phyloP scores from a whole-genome alignment of 2,329 filamentous ascomycete species.

The Orbilia javanica region DNA sequence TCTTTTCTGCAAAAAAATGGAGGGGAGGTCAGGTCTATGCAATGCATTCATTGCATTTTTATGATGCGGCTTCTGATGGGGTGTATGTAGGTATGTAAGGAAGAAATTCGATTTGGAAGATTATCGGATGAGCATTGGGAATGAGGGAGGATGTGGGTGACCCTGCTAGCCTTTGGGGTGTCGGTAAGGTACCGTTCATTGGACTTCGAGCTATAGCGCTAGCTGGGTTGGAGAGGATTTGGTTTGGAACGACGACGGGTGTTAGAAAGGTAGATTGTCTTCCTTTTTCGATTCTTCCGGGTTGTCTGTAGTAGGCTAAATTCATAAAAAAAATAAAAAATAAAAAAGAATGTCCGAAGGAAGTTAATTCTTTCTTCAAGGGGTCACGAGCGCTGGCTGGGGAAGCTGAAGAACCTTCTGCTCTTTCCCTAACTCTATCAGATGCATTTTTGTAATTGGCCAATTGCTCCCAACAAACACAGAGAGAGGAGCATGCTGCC shows the following conservation, averaged over 20 bases:
- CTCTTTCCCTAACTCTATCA: background rate
- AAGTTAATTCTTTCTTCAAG: background rate
- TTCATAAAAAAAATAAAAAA: background rate
- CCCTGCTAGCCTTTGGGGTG: too few species aligned
- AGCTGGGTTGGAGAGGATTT: background rate
- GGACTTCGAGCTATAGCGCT: background rate
- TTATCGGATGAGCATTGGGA: too few species aligned
- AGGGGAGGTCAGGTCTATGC: background rate
- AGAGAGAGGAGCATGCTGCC: background rate
- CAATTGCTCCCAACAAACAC: background rate
- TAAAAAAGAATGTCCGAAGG: slow-evolving; percentile 1
- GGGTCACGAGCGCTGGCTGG: slow-evolving; percentile 29
- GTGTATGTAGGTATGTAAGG: too few species aligned
- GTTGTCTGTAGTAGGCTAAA: slow-evolving; percentile 7
- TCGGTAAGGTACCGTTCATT: too few species aligned
- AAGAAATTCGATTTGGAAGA: too few species aligned
- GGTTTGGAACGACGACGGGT: background rate
- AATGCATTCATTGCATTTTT: too few species aligned
- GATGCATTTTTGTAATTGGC: background rate
- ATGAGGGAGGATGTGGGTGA: too few species aligned
- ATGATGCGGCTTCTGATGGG: too few species aligned
- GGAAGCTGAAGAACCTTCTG: background rate
- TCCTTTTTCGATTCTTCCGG: background rate
- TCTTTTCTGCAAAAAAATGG: too few species aligned
- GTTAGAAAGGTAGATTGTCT: too few species aligned